Evolutionary conservation across 352 stramenopile species (phyloP).

Genomic region (Phytophthora sansomeana): DNA sequence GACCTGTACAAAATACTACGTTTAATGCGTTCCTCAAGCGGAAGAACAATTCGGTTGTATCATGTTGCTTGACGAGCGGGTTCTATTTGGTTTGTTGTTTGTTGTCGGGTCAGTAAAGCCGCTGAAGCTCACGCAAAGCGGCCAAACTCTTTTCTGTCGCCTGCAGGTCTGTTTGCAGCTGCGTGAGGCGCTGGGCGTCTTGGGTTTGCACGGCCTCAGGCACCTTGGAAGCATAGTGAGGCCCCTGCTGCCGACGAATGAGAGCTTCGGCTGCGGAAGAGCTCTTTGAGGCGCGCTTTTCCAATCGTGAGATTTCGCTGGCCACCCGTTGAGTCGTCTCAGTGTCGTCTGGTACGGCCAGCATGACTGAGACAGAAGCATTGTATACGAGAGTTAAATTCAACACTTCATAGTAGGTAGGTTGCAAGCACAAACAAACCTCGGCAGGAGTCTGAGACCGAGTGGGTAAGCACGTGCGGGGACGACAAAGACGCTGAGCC

Average conservation of each 20-base stretch:
- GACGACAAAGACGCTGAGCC: conserved; percentile 8
- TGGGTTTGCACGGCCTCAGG: conserved; percentile 70
- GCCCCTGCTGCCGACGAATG: conserved; percentile 43
- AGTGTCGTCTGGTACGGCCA: conserved; percentile 66
- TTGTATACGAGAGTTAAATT: no score
- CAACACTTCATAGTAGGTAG: no score
- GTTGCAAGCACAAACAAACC: conserved; percentile 35
- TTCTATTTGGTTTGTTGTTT: conserved; percentile 16
- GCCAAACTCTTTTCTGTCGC: conserved; percentile 61
- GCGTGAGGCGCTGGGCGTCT: conserved; percentile 59
- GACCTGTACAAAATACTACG: no score
- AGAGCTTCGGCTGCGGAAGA: conserved; percentile 56
- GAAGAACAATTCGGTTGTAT: no score
- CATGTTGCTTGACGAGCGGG: neutral
- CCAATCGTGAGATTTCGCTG: conserved; percentile 66
- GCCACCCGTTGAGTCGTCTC: conserved; percentile 74
- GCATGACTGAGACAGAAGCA: conserved; percentile 57
- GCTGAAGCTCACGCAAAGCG: conserved; percentile 62
- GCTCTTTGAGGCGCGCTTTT: conserved; percentile 73
- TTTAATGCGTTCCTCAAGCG: no score
- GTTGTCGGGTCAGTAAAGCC: conserved; percentile 48
- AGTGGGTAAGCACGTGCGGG: conserved; percentile 55
- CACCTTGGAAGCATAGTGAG: conserved; percentile 72
- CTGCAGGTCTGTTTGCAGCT: conserved; percentile 66
- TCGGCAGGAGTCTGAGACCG: conserved; percentile 61